phyloP scores from a whole-genome alignment of 331 rosid genomes.

The Rhamnella rubrinervis region DNA sequence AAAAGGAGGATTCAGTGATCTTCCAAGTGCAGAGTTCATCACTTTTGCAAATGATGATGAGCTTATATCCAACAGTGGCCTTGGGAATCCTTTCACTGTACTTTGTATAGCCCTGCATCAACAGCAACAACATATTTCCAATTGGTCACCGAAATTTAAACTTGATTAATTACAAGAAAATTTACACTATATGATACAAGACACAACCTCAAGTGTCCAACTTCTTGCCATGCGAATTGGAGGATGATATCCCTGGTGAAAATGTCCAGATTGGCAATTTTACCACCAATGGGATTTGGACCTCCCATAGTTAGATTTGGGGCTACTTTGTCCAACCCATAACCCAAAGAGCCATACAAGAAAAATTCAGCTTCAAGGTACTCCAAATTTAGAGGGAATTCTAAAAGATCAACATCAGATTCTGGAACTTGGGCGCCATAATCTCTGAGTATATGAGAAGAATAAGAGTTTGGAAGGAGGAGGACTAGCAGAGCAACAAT shows the following conservation, averaged over 20 bases:
- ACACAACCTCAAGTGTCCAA: slow-evolving; percentile 74
- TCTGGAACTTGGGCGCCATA: background rate
- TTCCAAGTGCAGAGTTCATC: slow-evolving; percentile 55
- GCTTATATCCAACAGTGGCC: slow-evolving; percentile 68
- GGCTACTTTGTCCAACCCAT: slow-evolving; percentile 59
- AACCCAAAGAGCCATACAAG: slow-evolving; percentile 56
- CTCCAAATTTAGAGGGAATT: slow-evolving; percentile 76
- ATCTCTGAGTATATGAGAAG: background rate
- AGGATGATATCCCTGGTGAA: slow-evolving; percentile 41
- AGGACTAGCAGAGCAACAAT: slow-evolving; percentile 23
- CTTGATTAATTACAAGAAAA: background rate
- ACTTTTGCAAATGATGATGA: slow-evolving; percentile 41
- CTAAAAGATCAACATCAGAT: slow-evolving; percentile 55
- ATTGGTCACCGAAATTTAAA: background rate
- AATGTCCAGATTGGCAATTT: slow-evolving; percentile 35
- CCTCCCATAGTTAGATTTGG: slow-evolving; percentile 61
- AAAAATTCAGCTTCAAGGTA: slow-evolving; percentile 82
- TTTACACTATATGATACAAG: background rate
- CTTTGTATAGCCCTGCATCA: slow-evolving; percentile 37
- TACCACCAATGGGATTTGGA: slow-evolving; percentile 66
- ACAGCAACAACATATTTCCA: background rate
- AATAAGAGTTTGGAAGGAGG: slow-evolving; percentile 15
- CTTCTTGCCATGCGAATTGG: slow-evolving; percentile 84
- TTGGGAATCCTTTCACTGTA: slow-evolving; percentile 51
- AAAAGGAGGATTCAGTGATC: slow-evolving; percentile 47